A percentile compares a stretch with the other conserved stretches of the same genome.
These are phyloP conservation scores for Tolypocladium cylindrosporum DNA, from an alignment of 2,329 filamentous ascomycete species.

Conservation along the genomic window DNA sequence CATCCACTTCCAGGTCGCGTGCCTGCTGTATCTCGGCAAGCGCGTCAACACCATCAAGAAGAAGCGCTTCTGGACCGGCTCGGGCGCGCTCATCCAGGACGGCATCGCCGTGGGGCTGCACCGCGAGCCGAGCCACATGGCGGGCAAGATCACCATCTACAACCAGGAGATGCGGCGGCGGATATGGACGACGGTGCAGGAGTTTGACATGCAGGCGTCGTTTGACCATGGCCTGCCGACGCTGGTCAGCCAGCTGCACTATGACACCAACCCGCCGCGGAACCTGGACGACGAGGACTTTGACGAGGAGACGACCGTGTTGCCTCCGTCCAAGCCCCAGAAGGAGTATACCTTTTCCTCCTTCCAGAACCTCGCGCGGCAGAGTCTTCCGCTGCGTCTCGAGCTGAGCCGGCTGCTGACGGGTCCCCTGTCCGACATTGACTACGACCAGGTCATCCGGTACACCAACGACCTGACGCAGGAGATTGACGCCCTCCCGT, in stretches of 20 bases:
- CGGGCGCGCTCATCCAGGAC: constrained; percentile 46
- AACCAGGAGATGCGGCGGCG: constrained; percentile 53
- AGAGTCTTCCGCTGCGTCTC: constrained; percentile 44
- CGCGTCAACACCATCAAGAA: constrained; percentile 54
- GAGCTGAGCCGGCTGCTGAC: constrained; percentile 48
- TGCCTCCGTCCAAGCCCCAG: constrained; percentile 40
- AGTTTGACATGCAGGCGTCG: constrained; percentile 52
- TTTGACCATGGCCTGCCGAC: constrained; percentile 52
- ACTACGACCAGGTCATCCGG: constrained; percentile 52
- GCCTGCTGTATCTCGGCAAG: constrained; percentile 50
- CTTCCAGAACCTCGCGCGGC: constrained; percentile 47
- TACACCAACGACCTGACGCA: constrained; percentile 52
- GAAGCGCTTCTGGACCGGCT: constrained; percentile 52
- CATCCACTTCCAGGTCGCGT: constrained; percentile 51
- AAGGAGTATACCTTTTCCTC: constrained; percentile 49
- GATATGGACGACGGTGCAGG: constrained; percentile 51
- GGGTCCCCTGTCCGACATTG: constrained; percentile 42
- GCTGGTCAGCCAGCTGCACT: constrained; percentile 45
- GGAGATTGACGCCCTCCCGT: constrained; percentile 49
- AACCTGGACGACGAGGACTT: constrained; percentile 51
- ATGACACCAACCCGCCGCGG: constrained; percentile 42
- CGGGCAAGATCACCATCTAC: constrained; percentile 44
- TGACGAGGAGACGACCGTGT: constrained; percentile 37
- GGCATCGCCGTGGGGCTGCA: constrained; percentile 50
- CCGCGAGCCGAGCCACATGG: constrained; percentile 46